Evolutionary conservation across 768 basidiomycete genomes (phyloP).

Genomic region (Coprinopsis cinerea): DNA sequence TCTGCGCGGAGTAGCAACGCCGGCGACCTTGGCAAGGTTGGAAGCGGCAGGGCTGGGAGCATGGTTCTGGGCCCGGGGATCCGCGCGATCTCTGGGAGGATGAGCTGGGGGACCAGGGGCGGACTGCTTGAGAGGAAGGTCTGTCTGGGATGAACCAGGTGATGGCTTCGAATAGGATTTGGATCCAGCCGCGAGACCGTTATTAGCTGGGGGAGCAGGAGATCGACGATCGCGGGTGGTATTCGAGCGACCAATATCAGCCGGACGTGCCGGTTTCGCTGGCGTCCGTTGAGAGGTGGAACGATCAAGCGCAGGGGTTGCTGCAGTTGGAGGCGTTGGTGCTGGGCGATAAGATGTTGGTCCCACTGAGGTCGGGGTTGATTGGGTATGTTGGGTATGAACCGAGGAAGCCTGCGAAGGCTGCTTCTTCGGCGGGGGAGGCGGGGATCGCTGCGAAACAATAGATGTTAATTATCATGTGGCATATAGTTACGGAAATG

Average conservation of each 20-base stretch:
- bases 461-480: slow-evolving; percentile 4
- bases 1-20: slow-evolving; percentile 77
- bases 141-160: slow-evolving; percentile 54
- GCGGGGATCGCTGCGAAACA: slow-evolving; percentile 37
- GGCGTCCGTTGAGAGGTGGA: slow-evolving; percentile 83
- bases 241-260: slow-evolving; percentile 59
- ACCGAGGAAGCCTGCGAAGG: slow-evolving; percentile 11
- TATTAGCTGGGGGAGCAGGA: slow-evolving; percentile 23
- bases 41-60: slow-evolving; percentile 59
- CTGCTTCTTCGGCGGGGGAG: slow-evolving; percentile 42
- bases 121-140: slow-evolving; percentile 44
- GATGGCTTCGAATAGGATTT: slow-evolving; percentile 41
- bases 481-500: not conserved
- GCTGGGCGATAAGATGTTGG: slow-evolving; percentile 70
- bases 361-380: slow-evolving; percentile 26
- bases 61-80: slow-evolving; percentile 38
- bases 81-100: slow-evolving; percentile 27
- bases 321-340: slow-evolving; percentile 62
- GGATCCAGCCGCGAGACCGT: slow-evolving; percentile 23
- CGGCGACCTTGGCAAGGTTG: slow-evolving; percentile 60
- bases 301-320: slow-evolving; percentile 72
- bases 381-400: slow-evolving; percentile 21
- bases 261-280: slow-evolving; percentile 38
- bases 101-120: slow-evolving; percentile 12
- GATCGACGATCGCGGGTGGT: slow-evolving; percentile 62